phyloP scores from a whole-genome alignment of 805 yeast genomes.

The Zygoascus biomembranicola region DNA sequence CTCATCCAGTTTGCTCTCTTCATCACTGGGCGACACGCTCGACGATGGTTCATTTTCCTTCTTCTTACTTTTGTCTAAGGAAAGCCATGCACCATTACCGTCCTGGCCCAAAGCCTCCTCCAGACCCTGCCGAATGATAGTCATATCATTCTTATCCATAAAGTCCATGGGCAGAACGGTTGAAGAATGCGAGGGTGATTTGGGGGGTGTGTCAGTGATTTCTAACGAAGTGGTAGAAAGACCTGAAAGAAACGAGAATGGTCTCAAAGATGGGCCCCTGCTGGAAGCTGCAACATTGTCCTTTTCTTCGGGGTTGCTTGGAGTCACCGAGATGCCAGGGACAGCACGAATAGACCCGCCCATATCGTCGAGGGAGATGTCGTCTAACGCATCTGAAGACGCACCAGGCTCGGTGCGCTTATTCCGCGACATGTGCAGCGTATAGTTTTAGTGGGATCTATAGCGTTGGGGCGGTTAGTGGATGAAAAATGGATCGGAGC shows the following conservation, averaged over 20 bases:
- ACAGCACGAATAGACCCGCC: background rate
- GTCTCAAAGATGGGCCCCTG: background rate
- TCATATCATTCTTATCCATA: background rate
- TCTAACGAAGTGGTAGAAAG: background rate
- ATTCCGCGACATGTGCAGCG: background rate
- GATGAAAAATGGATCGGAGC: too few relatives aligned
- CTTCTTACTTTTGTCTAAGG: background rate
- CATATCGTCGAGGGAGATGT: background rate
- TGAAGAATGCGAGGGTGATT: background rate
- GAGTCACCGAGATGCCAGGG: background rate
- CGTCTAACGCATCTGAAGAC: background rate
- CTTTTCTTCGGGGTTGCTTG: too few relatives aligned
- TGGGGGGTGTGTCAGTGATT: background rate
- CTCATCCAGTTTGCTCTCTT: background rate
- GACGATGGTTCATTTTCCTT: background rate
- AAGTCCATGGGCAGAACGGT: background rate
- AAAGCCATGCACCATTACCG: conserved; percentile 18
- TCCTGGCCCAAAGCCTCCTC: conserved; percentile 17
- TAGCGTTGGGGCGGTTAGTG: too few relatives aligned
- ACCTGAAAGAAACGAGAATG: background rate
- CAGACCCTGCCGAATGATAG: conserved; percentile 9
- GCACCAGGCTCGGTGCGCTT: background rate
- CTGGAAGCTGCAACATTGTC: background rate
- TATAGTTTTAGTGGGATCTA: too few relatives aligned
- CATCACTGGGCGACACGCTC: background rate